Evolutionary conservation across 163 green algal species (phyloP), one percentile per base, ranked within the genome.

Genomic region (Chloromonas sp.): DNA sequence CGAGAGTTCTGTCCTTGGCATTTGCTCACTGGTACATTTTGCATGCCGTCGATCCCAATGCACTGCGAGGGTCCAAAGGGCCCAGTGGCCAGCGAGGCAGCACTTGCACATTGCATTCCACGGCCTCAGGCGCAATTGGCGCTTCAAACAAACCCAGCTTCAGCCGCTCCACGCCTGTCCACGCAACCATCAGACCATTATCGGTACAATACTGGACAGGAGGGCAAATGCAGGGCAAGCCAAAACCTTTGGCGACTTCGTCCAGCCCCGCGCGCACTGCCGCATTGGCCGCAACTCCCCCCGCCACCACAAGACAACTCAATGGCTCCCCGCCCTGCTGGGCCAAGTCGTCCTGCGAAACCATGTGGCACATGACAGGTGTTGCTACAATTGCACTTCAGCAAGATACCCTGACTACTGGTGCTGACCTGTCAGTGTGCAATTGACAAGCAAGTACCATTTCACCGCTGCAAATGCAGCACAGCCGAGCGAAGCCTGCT

Each of bases 111-210:
- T 79, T 84, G 3, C 57, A 59, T 5, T 78, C 70, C 60, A 83
- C 79, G n/a, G 70, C 60, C 61, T 66, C 36, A 1, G 15, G 58
- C 60, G 62, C 79, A 14, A 87, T 86, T 2, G 87, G 85, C 14
- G 84, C 60, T 5, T 81, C 58, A 81, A 76, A 88, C 60, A 92
- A 82, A 60, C 89, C 86, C 78, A 92, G 78, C 71, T 71, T 61
- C 82, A 91, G 79, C 15, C 90, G 87, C 84, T 93, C 89, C 71
- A 92, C 70, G 0, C 91, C 91, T 0, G 91, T 91, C 91, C 91
- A 94, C 0, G 91, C 91, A 2, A 94, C 91, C 91, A 98, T 99
- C 36, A 98, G 89, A 5, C 97, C 97, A 81, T 99, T 99, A 90
- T 99, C 97, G 2, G 95, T 98, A 90, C 97, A 99, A 14, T 77